These are phyloP conservation scores for Cyathus striatus DNA, from an alignment of 768 basidiomycete species.

Conservation along the genomic window DNA sequence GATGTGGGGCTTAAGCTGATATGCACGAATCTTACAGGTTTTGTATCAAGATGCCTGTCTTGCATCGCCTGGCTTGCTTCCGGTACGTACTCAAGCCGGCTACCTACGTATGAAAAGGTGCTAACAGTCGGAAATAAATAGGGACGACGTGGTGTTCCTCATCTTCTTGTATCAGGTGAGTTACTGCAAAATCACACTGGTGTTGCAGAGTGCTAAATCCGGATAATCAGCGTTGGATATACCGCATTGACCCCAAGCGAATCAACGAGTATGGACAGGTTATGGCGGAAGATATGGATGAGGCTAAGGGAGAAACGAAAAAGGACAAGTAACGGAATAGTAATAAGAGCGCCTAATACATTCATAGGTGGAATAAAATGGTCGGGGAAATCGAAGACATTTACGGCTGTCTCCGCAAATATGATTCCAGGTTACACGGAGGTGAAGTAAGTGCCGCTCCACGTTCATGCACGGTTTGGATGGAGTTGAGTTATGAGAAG, in stretches of 20 bases:
- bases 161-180: constrained; percentile 89
- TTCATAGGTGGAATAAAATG: background rate
- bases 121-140: constrained; percentile 13
- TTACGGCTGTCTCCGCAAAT: background rate
- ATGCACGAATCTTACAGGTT: constrained; percentile 58
- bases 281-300: constrained; percentile 44
- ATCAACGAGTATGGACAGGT: constrained; percentile 97
- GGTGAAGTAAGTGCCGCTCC: constrained; percentile 13
- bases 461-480: constrained; percentile 4
- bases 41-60: constrained; percentile 94
- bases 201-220: constrained; percentile 9
- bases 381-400: background rate
- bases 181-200: background rate
- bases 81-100: constrained; percentile 27
- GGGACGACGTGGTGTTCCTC: constrained; percentile 88
- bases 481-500: constrained; percentile 11
- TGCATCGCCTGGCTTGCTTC: constrained; percentile 90
- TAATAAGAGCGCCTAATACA: background rate
- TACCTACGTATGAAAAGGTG: constrained; percentile 12
- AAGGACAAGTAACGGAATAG: constrained; percentile 47
- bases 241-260: constrained; percentile 90
- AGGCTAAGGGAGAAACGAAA: constrained; percentile 44
- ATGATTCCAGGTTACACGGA: constrained; percentile 13
- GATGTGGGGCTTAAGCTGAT: too few species aligned
- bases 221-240: constrained; percentile 82